Base-by-base conservation (phyloP, 306 rosid species). In the Vigna reflexopilosa region DNA sequence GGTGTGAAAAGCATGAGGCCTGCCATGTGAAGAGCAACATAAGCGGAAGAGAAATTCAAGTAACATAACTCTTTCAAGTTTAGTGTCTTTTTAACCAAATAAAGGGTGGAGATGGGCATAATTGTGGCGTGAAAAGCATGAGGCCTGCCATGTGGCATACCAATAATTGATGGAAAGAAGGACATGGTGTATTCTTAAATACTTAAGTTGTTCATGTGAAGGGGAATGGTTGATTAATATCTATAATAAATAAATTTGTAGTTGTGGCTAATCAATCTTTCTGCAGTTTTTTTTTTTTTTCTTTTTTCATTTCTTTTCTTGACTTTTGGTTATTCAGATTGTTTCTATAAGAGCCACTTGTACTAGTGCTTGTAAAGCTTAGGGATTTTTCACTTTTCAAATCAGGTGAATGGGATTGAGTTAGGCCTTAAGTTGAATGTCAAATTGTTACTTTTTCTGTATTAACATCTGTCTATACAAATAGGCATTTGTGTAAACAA, bases 261-360 rank as follows among this genome's bases (percentile, higher is more conserved):
- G 57, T 15, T 72, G 72, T 67, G 30, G 75, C 67, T 48, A 64
- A 48, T 34, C 54, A 24, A 72, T 76, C 24, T 45, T 38, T 36
- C 58, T 52, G 74, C 36, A 19, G 6, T 61, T 38, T 49, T 64
- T 55, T 59, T 4, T 4, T 2, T 30, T 2, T 22, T 20, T 20
- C 3, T 3, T 28, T 28, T 28, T 4, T 63, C 52, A 2, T 45
- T 22, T 17, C 26, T 49, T 66, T 73, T 15, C 55, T 13, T 24
- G 9, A 9, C 40, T 30, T 81, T 62, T 69, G 51, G 58, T 28
- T 51, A 20, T 45, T 77, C 52, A 42, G 28, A 45, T 64, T 65
- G 70, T 82, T 58, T 9, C 17, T 44, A 69, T 30, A 34, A 65
- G 78, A 66, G 49, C 45, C 61, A 59, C 0, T 40, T 40, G 45